phyloP scores from a whole-genome alignment of 2,329 filamentous ascomycete species.

The Penicillium thymicola region DNA sequence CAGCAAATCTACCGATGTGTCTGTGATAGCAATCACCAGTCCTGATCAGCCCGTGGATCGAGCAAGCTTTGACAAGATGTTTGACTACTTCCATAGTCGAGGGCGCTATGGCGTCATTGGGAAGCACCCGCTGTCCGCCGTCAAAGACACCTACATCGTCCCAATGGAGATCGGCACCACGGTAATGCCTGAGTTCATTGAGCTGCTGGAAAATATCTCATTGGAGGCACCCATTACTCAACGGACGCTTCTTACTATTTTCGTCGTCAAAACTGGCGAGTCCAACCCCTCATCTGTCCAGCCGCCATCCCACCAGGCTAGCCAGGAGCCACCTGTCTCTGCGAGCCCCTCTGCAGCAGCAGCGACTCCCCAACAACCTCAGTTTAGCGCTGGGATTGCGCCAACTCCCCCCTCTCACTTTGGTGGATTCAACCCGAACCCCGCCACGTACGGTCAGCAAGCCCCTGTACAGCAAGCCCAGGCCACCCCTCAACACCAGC shows the following conservation, averaged over 20 bases:
- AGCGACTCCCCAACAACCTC: conserved; percentile 28
- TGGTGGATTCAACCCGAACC: conserved; percentile 12
- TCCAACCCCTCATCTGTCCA: conserved; percentile 41
- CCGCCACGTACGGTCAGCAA: conserved; percentile 22
- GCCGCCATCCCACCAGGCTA: conserved; percentile 40
- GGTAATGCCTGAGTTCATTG: conserved; percentile 76
- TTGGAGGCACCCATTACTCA: conserved; percentile 70
- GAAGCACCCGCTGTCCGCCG: conserved; percentile 68
- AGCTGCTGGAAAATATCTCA: conserved; percentile 79
- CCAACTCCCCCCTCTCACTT: conserved; percentile 25
- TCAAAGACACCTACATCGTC: conserved; percentile 88
- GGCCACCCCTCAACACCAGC: conserved; percentile 25
- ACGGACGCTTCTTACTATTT: conserved; percentile 75
- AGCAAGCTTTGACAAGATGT: conserved; percentile 69
- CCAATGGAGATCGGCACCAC: conserved; percentile 71
- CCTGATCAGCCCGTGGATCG: conserved; percentile 58
- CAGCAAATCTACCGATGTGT: conserved; percentile 76
- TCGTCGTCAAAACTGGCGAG: conserved; percentile 69
- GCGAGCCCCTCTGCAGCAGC: conserved; percentile 33
- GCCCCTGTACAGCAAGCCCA: conserved; percentile 11
- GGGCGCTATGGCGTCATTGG: conserved; percentile 84
- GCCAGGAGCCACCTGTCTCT: conserved; percentile 33
- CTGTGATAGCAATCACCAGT: conserved; percentile 69
- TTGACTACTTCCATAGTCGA: conserved; percentile 80
- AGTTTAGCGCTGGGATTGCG: conserved; percentile 26